phyloP scores from a whole-genome alignment of 495 filamentous ascomycete genomes.

The Xylaria curta region DNA sequence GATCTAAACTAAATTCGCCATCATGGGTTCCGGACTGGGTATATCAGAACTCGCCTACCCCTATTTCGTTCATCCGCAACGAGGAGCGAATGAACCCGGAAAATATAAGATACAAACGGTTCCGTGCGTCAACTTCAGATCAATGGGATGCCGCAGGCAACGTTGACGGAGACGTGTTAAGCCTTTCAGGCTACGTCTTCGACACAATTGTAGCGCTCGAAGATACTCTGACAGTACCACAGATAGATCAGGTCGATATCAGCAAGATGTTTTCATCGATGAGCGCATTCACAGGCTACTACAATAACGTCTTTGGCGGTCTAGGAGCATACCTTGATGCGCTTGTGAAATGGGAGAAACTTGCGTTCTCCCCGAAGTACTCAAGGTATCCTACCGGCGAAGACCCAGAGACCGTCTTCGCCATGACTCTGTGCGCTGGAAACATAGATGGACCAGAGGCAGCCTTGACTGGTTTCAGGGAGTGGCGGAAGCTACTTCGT shows the following conservation, averaged over 20 bases:
- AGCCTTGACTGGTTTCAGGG: not conserved
- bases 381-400: not conserved
- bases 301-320: not conserved
- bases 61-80: not conserved
- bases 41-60: not conserved
- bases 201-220: not conserved
- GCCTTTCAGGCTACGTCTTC: not conserved
- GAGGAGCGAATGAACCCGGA: not conserved
- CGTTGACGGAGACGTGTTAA: not conserved
- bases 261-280: not conserved
- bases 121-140: not conserved
- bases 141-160: not conserved
- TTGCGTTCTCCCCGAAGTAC: not conserved
- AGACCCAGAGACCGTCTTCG: not conserved
- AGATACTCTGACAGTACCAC: not conserved
- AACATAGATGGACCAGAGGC: not conserved
- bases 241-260: not conserved
- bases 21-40: conserved; percentile 11
- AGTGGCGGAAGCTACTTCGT: not conserved
- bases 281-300: not conserved
- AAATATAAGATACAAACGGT: not conserved
- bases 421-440: not conserved
- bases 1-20: not conserved
- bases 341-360: not conserved
- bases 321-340: not conserved